Percentiles rank a stretch among this genome's conserved stretches.
These are phyloP conservation scores for Lumnitzera littorea DNA, from an alignment of 345 rosid genomes.

Conservation along the genomic window DNA sequence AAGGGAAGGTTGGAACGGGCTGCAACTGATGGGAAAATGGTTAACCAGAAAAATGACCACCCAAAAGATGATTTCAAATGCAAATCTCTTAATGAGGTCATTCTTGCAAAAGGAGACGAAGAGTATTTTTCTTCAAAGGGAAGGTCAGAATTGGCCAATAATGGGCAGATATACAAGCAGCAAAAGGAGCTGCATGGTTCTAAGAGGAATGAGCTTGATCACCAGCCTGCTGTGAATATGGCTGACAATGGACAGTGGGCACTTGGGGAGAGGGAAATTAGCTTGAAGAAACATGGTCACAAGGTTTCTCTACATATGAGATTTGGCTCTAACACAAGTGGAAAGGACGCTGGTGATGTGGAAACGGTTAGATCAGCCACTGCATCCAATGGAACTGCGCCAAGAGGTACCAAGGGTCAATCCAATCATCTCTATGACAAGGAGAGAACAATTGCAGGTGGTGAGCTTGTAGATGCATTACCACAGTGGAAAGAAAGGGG, in stretches of 20 bases:
- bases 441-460: conserved; percentile 31
- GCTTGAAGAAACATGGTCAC: conserved; percentile 24
- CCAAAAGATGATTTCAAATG: too few species aligned
- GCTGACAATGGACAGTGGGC: conserved; percentile 24
- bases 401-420: conserved; percentile 18
- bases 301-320: conserved; percentile 18
- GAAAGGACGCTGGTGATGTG: conserved; percentile 31
- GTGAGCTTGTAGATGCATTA: conserved; percentile 17
- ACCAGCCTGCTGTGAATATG: conserved; percentile 23
- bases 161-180: conserved; percentile 22
- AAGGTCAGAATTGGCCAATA: conserved; percentile 5
- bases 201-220: conserved; percentile 20
- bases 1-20: conserved; percentile 8
- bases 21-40: background rate
- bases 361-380: conserved; percentile 36
- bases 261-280: conserved; percentile 15
- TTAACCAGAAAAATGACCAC: too few species aligned
- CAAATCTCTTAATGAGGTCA: conserved; percentile 14
- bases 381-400: conserved; percentile 34
- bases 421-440: conserved; percentile 22
- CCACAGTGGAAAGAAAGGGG: conserved; percentile 16
- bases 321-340: conserved; percentile 29
- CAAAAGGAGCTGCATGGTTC: conserved; percentile 20
- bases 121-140: background rate
- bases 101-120: conserved; percentile 20